Base-by-base conservation (phyloP, 2,329 filamentous ascomycete genomes). In the Aspergillus phoenicis region DNA sequence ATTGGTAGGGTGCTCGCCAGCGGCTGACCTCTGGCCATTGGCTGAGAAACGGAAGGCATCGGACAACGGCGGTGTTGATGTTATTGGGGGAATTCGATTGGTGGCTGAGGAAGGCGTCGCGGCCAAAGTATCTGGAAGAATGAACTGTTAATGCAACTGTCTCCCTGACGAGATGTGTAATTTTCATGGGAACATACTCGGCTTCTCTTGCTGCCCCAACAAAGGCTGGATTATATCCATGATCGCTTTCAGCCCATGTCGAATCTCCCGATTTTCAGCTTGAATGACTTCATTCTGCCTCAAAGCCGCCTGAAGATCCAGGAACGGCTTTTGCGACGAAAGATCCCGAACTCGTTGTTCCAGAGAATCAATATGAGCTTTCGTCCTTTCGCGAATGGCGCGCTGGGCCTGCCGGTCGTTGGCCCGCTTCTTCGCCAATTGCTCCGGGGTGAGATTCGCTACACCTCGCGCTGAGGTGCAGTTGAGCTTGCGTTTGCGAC, bases 351-450 rank as follows among this genome's bases (percentile, higher is more conserved):
- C 93, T 63, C 86, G 84, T 62, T 82, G 83, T 75, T 95, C 90
- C 61, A 95, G 81, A 6, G 78, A 80, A 72, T 94, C 90, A 67
- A 95, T 95, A 75, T 91, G 89, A 60, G 87, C 85, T 78, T 89
- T 91, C 28, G 91, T 95, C 58, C 91, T 86, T 78, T 94, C 90
- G 45, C 91, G 85, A 62, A 96, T 95, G 41, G 91, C 91, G 52
- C 91, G 85, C 75, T 96, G 91, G 30, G 91, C 92, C 75, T 96
- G 91, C 60, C 91, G 88, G 74, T 96, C 91, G 84, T 97, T 97
- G 71, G 91, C 91, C 65, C 93, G 85, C 81, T 97, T 97, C 76
- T 93, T 90, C 30, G 90, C 91, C 61, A 97, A 85, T 78, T 97
- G 93, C 63, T 93, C 90, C 5, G 92, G 90, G 10, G 91, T 96